Percentiles rank a stretch among this genome's conserved stretches.
phyloP scores from a whole-genome alignment of 2,329 filamentous ascomycete genomes.

The Aquanectria penicillioides region DNA sequence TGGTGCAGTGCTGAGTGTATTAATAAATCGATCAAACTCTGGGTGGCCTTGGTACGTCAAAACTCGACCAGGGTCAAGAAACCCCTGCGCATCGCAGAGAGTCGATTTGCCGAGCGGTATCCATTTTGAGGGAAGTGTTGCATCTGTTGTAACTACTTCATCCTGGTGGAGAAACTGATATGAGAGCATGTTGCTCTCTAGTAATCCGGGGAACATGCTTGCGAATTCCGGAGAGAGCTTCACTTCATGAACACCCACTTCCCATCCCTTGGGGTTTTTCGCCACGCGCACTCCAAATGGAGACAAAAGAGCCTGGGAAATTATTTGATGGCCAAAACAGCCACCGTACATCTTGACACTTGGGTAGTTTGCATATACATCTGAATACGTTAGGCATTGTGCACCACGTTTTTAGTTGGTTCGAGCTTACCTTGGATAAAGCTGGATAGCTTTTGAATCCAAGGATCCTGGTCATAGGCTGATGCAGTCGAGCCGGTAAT shows the following conservation, averaged over 20 bases:
- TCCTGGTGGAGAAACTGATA: slow-evolving; percentile 3
- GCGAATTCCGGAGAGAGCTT: background rate
- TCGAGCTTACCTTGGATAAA: background rate
- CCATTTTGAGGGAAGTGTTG: background rate
- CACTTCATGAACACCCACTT: slow-evolving; percentile 1
- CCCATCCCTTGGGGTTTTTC: background rate
- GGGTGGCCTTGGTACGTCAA: background rate
- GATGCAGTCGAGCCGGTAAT: slow-evolving; percentile 1
- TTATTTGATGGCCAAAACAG: background rate
- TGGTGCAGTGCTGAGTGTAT: background rate
- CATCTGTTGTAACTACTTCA: background rate
- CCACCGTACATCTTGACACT: background rate
- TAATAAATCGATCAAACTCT: background rate
- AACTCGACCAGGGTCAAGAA: background rate
- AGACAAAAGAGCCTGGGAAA: background rate
- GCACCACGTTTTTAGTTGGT: background rate
- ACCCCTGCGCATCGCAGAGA: background rate
- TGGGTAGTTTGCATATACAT: background rate
- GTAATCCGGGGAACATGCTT: background rate
- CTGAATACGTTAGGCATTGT: background rate
- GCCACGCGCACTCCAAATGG: background rate
- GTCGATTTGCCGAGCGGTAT: background rate
- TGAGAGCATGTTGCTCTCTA: background rate
- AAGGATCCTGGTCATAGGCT: background rate
- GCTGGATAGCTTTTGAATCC: background rate